Evolutionary conservation across 176 grass and related monocot species (phyloP), one percentile per base, ranked within the genome.

Genomic region (Eremochloa ophiuroides): DNA sequence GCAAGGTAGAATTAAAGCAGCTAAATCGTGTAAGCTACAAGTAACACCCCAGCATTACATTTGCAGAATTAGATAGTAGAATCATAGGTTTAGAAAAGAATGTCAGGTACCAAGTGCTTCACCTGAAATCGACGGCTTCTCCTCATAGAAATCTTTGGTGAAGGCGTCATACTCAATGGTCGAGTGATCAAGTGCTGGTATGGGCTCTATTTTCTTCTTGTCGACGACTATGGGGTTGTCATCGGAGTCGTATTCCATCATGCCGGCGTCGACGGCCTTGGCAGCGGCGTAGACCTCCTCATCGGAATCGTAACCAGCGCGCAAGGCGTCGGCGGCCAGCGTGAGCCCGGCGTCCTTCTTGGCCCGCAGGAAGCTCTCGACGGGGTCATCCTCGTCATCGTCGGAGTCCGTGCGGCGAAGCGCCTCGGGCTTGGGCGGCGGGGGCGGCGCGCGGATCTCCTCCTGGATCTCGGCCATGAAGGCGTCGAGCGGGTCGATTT

Each of bases 211-310:
- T 76, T 98, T 98, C 80, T 87, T 98, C 90, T 98, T 98, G 77
- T 98, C 96, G 27, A 91, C 41, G 15, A 95, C 84, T 74, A 98
- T 88, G 25, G 90, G 90, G 30, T 98, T 98, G 81, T 93, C 96
- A 26, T 95, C 96, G 18, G 93, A 98, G 64, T 98, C 93, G 77
- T 98, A 98, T 33, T 98, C 93, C 79, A 98, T 80, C 84, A 86
- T 85, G 77, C 93, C 93, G 22, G 96, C 88, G 86, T 98, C 96
- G 9, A 98, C 88, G 16, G 93, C 96, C 85, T 98, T 98, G n/a
- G 96, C 96, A 17, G 90, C 92, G 4, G 93, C 96, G 60, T 98
- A 98, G 16, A 98, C 96, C 86, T 98, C 96, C 88, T 98, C 95
- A 69, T 98, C 95, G 8, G 95, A 98, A 50, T 91, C 77, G 64